Percentiles rank a stretch among this genome's conserved stretches.
These are phyloP conservation scores for Clavispora phyllophila DNA, from an alignment of 805 yeast species.

Conservation along the genomic window DNA sequence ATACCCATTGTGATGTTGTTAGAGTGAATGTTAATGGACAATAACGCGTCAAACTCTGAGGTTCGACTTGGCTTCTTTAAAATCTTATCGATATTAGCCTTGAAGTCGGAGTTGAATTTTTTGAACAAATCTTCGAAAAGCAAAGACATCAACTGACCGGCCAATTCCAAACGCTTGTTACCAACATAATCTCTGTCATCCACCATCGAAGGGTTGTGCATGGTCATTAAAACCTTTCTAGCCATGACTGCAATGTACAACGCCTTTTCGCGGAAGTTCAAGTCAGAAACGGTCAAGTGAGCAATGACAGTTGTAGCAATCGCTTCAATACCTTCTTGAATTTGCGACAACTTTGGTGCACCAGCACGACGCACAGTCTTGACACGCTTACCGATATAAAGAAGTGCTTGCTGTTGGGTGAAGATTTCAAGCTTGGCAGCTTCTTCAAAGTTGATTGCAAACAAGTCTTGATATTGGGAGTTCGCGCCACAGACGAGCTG, in stretches of 20 bases:
- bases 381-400: conserved; percentile 85
- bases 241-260: conserved; percentile 95
- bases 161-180: conserved; percentile 92
- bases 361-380: conserved; percentile 87
- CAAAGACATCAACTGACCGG: conserved; percentile 94
- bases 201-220: conserved; percentile 91
- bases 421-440: conserved; percentile 78
- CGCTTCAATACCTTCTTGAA: conserved; percentile 96
- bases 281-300: conserved; percentile 77
- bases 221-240: conserved; percentile 90
- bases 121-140: conserved; percentile 95
- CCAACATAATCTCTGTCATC: conserved; percentile 99
- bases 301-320: conserved; percentile 95
- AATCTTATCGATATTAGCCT: conserved; percentile 89
- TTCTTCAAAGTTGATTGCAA: conserved; percentile 91
- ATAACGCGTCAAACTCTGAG: conserved; percentile 88
- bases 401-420: conserved; percentile 92
- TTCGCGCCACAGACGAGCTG: conserved; percentile 92
- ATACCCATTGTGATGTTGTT: conserved; percentile 91
- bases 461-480: conserved; percentile 83
- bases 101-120: conserved; percentile 91
- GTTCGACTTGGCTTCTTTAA: conserved; percentile 92
- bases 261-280: conserved; percentile 92
- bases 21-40: conserved; percentile 86
- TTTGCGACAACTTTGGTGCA: conserved; percentile 68